A percentile compares a stretch with the other conserved stretches of the same genome.
Evolutionary conservation across 352 stramenopile genomes (phyloP).

Genomic region (Phytophthora tentaculata): DNA sequence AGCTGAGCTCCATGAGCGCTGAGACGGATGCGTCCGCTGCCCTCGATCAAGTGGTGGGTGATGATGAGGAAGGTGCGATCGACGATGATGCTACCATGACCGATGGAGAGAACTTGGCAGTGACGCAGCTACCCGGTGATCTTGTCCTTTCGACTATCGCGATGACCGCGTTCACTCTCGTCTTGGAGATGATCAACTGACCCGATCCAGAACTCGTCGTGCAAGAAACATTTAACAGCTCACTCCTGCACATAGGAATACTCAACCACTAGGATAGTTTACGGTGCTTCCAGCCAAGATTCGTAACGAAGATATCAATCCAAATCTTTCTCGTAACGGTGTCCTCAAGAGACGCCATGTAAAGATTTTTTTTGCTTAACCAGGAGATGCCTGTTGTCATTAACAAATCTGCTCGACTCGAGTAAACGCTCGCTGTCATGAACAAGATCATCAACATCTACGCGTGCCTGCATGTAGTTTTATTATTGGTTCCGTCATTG

Average conservation of each 20-base stretch:
- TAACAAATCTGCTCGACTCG: background rate
- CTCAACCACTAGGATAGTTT: background rate
- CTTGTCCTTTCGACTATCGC: background rate
- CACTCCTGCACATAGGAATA: background rate
- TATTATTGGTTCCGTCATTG: slow-evolving; percentile 3
- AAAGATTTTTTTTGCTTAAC: background rate
- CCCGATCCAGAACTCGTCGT: background rate
- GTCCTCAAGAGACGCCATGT: background rate
- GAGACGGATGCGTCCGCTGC: slow-evolving; percentile 5
- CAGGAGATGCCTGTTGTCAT: background rate
- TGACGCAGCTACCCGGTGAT: background rate
- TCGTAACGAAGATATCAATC: background rate
- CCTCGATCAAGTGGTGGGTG: background rate
- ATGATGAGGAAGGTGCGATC: slow-evolving; percentile 1
- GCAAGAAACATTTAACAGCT: background rate
- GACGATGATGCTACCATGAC: slow-evolving; percentile 20
- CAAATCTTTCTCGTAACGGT: too few relatives aligned
- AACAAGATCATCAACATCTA: background rate
- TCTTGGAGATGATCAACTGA: background rate
- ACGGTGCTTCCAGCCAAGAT: background rate
- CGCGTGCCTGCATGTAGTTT: slow-evolving; percentile 9
- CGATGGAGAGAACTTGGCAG: slow-evolving; percentile 2
- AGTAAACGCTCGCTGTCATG: background rate
- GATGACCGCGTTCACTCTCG: slow-evolving; percentile 1
- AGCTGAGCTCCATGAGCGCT: slow-evolving; percentile 1